Evolutionary conservation across 306 rosid species (phyloP), one percentile per base, ranked within the genome.

Genomic region (Ceratonia siliqua): DNA sequence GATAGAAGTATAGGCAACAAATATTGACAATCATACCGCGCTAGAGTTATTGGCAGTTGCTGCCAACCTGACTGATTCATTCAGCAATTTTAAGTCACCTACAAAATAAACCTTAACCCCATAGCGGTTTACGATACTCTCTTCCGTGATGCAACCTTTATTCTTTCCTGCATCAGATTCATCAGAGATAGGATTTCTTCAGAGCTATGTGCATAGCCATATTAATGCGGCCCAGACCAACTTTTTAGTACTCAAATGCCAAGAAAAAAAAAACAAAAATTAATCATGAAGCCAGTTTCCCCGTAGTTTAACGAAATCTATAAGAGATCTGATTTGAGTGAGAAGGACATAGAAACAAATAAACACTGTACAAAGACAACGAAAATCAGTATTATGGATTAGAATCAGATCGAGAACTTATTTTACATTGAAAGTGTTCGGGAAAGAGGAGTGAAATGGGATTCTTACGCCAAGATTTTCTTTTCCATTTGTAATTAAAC

Each of bases 1-100:
- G 35, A 80, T 83, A 27, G 83, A 83, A 45, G 75, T 83, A 49
- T 81, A 83, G 1, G 87, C 90, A 66, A 86, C 11, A 67, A 87
- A 86, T 21, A 85, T 79, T 14, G 84, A 56, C 70, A 85, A n/a
- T n/a, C n/a, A 74, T 12, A 79, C 57, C 6, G 54, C 72, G 35
- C 55, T 72, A 14, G 72, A 67, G 67, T 85, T 82, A n/a, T 82
- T 76, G 15, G 75, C 72, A 50, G 86, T 79, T 20, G 89, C 84
- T 57, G 15, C 62, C 84, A 73, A 39, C 64, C 78, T 79, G 2
- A 82, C 80, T 32, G 84, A 77, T 33, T 82, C 84, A 46, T 62
- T 82, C 57, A 85, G 69, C 55, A 82, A 21, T 32, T 63, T 76
- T 17, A 82, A 68, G 73, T 85, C 64, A 55, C 86, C 89, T 5